These are phyloP conservation scores for Marasmius sp. DNA, from an alignment of 1,284 basidiomycete genomes.

Conservation along the genomic window DNA sequence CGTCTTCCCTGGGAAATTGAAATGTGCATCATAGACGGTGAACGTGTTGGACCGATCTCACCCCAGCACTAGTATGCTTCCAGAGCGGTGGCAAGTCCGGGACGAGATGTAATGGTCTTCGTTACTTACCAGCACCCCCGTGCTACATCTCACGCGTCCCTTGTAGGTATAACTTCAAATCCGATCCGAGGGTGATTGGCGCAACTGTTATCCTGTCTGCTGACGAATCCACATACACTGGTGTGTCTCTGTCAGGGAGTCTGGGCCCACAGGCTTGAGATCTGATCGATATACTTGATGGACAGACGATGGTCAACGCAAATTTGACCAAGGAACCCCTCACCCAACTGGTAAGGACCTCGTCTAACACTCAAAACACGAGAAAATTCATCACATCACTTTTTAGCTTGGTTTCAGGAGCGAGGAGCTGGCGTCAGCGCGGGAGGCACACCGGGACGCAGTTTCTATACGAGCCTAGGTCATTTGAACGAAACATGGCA, in stretches of 20 bases:
- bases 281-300: background rate
- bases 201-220: conserved; percentile 69
- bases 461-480: conserved; percentile 80
- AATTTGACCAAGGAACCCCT: conserved; percentile 59
- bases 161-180: conserved; percentile 74
- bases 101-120: conserved; percentile 53
- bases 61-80: conserved; percentile 66
- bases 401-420: conserved; percentile 77
- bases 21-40: conserved; percentile 49
- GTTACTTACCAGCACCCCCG: background rate
- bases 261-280: background rate
- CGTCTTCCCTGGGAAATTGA: background rate
- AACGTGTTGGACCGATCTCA: conserved; percentile 60
- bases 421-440: conserved; percentile 56
- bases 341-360: conserved; percentile 55
- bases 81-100: conserved; percentile 59
- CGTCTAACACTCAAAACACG: background rate
- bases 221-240: conserved; percentile 64
- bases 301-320: conserved; percentile 48
- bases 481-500: conserved; percentile 73
- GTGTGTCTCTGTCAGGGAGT: conserved; percentile 32
- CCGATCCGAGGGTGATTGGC: conserved; percentile 67
- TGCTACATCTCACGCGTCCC: background rate
- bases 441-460: conserved; percentile 59
- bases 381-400: background rate